phyloP scores from a whole-genome alignment of 345 rosid species.

The Gossypium rotundifolium region DNA sequence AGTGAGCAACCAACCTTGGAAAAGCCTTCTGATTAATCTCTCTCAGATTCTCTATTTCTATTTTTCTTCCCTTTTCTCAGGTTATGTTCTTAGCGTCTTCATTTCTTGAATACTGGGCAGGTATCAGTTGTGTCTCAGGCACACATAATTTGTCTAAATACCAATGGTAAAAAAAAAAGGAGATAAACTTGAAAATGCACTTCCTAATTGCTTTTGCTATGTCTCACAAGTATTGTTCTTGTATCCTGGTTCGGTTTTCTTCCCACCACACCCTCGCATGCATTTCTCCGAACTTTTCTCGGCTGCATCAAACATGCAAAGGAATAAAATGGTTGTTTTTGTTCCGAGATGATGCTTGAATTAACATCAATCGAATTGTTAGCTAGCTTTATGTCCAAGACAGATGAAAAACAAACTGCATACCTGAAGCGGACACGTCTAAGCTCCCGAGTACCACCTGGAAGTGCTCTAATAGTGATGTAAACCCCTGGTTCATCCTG shows the following conservation, averaged over 20 bases:
- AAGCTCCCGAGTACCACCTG: slow-evolving; percentile 80
- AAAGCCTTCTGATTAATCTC: neutral
- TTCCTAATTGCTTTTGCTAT: slow-evolving; percentile 3
- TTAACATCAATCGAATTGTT: neutral
- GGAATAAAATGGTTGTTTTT: neutral
- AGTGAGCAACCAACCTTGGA: neutral
- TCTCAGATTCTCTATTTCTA: neutral
- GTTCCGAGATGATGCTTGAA: neutral
- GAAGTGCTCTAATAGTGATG: slow-evolving; percentile 73
- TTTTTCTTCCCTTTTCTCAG: neutral
- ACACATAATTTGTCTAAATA: slow-evolving; percentile 6
- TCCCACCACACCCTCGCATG: slow-evolving; percentile 97
- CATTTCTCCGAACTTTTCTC: slow-evolving; percentile 80
- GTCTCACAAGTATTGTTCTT: slow-evolving; percentile 74
- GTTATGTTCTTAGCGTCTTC: neutral
- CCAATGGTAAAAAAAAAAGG: neutral
- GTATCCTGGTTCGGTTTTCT: slow-evolving; percentile 82
- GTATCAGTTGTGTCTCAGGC: slow-evolving; percentile 1
- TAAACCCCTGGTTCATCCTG: slow-evolving; percentile 96
- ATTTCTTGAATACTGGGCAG: no score
- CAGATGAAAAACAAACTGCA: neutral
- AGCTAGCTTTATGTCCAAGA: no score
- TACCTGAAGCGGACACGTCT: slow-evolving; percentile 97
- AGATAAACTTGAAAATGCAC: slow-evolving; percentile 1
- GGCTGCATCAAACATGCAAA: slow-evolving; percentile 47